Conservation (phyloP, 306 rosid genomes). For the Lathyrus sativus region DNA sequence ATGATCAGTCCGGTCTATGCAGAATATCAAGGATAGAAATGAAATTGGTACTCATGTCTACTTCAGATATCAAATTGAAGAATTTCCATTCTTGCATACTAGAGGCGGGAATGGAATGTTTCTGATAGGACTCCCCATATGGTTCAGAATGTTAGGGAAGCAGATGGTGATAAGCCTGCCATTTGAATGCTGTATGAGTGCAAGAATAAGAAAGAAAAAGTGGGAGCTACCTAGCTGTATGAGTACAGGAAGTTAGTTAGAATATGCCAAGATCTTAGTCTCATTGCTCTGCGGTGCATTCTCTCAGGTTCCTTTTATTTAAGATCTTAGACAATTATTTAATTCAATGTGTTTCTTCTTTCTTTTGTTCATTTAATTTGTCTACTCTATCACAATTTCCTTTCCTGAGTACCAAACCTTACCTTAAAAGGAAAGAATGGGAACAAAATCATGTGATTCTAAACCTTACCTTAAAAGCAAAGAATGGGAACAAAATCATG, state of each 20-base stretch:
- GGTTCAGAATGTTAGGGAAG: background rate
- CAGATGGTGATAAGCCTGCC: background rate
- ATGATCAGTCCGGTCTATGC: constrained; percentile 3
- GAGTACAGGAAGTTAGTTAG: no score
- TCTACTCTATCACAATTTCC: background rate
- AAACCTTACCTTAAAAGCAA: constrained; percentile 16
- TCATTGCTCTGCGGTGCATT: background rate
- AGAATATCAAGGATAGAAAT: constrained; percentile 10
- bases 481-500: constrained; percentile 21
- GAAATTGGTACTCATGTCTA: constrained; percentile 12
- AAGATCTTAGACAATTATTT: background rate
- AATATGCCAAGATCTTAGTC: background rate
- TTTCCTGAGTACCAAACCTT: constrained; percentile 20
- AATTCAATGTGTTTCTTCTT: background rate
- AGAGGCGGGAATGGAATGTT: no score
- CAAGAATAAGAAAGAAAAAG: no score
- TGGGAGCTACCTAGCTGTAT: background rate
- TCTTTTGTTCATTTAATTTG: background rate
- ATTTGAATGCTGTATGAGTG: background rate
- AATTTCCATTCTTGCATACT: background rate
- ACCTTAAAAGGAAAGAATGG: constrained; percentile 8
- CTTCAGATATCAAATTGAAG: constrained; percentile 2
- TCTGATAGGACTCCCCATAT: no score
- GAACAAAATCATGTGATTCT: constrained; percentile 25
- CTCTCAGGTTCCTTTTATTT: background rate